A percentile compares a stretch with the other conserved stretches of the same genome.
These are phyloP conservation scores for Tephrocybe sp. DNA, from an alignment of 768 basidiomycete genomes.

Conservation along the genomic window DNA sequence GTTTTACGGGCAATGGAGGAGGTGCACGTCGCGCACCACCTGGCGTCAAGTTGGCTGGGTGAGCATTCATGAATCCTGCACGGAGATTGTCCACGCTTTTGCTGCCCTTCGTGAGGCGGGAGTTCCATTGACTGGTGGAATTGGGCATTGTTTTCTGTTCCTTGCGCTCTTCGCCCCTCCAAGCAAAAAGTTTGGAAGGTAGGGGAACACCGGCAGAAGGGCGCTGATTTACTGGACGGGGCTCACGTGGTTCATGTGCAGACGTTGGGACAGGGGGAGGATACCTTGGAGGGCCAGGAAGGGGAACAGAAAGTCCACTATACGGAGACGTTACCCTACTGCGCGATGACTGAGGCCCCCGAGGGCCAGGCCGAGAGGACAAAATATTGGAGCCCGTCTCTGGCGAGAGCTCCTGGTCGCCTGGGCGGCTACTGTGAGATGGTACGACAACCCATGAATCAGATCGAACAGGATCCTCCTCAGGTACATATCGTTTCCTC, in stretches of 20 bases:
- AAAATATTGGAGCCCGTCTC: slow-evolving; percentile 20
- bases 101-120: slow-evolving; percentile 33
- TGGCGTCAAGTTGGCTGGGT: slow-evolving; percentile 34
- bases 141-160: slow-evolving; percentile 34
- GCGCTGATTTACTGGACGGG: slow-evolving; percentile 30
- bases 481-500: slow-evolving; percentile 23
- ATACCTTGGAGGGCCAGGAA: slow-evolving; percentile 36
- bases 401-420: slow-evolving; percentile 28
- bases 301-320: slow-evolving; percentile 26
- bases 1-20: slow-evolving; percentile 33
- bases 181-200: slow-evolving; percentile 47
- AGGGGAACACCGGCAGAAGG: slow-evolving; percentile 40
- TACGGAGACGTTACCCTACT: slow-evolving; percentile 32
- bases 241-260: slow-evolving; percentile 32
- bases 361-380: slow-evolving; percentile 23
- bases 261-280: slow-evolving; percentile 36
- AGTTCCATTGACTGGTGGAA: slow-evolving; percentile 25
- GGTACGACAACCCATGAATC: slow-evolving; percentile 30
- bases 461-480: slow-evolving; percentile 24
- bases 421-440: slow-evolving; percentile 24
- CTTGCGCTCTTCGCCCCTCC: slow-evolving; percentile 47
- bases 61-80: slow-evolving; percentile 24
- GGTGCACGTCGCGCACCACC: slow-evolving; percentile 29
- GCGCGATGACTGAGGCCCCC: slow-evolving; percentile 31
- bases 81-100: slow-evolving; percentile 62